A percentile compares a stretch with the other conserved stretches of the same genome.
These are phyloP conservation scores for Xenoacremonium recifei DNA, from an alignment of 2,329 filamentous ascomycete species.

Conservation along the genomic window DNA sequence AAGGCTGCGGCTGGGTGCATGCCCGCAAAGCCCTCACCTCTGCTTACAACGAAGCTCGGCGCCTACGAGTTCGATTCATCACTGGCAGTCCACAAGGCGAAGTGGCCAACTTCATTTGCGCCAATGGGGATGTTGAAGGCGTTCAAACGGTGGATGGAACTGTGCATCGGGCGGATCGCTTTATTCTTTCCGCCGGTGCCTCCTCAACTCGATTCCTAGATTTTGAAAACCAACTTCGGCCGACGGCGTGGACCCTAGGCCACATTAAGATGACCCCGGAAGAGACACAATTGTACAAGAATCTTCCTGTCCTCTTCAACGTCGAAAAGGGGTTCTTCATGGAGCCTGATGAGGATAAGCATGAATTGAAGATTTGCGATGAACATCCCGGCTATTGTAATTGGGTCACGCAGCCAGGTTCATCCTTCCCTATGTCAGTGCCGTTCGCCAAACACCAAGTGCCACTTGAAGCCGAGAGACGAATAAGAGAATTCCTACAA, in stretches of 20 bases:
- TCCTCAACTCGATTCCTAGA: constrained; percentile 13
- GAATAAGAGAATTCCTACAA: constrained; percentile 4
- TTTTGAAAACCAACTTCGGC: constrained; percentile 18
- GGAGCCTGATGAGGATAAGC: constrained; percentile 15
- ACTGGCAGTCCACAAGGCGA: constrained; percentile 7
- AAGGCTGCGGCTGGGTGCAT: constrained; percentile 14
- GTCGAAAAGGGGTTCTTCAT: constrained; percentile 18
- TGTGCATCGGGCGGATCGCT: constrained; percentile 10
- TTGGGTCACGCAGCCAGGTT: constrained; percentile 6
- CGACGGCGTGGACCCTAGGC: constrained; percentile 11
- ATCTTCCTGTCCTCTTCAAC: constrained; percentile 15
- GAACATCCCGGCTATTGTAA: constrained; percentile 17
- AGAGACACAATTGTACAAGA: constrained; percentile 8
- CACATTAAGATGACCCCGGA: constrained; percentile 16
- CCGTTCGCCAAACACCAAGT: constrained; percentile 16
- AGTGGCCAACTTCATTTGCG: constrained; percentile 1
- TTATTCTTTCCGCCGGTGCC: constrained; percentile 2
- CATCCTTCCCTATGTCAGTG: constrained; percentile 1
- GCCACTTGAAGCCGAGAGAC: constrained; percentile 9
- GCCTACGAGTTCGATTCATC: constrained; percentile 13
- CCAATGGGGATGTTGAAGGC: constrained; percentile 11
- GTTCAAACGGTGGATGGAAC: constrained; percentile 8
- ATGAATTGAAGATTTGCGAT: constrained; percentile 17
- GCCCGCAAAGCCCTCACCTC: constrained; percentile 14
- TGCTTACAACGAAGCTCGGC: constrained; percentile 12